A percentile compares a stretch with the other conserved stretches of the same genome.
Conservation (phyloP, 306 rosid species). For the Pueraria montana region DNA sequence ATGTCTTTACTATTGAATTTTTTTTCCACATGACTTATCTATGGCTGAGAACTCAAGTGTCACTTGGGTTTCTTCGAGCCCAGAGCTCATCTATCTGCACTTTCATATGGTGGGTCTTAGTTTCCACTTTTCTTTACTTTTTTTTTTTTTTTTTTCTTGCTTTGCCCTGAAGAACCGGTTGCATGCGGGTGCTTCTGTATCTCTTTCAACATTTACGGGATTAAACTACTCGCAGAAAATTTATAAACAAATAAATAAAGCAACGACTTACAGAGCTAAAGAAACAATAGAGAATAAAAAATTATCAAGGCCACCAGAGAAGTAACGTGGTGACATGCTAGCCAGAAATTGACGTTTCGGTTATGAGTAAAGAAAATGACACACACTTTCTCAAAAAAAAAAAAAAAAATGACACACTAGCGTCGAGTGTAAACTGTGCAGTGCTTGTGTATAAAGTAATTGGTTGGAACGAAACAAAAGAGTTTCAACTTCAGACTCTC, state of each 20-base stretch:
- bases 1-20: background rate
- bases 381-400: no score
- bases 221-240: constrained; percentile 28
- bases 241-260: constrained; percentile 31
- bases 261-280: constrained; percentile 44
- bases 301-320: constrained; percentile 12
- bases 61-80: constrained; percentile 66
- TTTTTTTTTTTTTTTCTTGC: constrained; percentile 36
- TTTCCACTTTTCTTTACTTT: constrained; percentile 5
- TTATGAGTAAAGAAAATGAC: constrained; percentile 28
- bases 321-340: constrained; percentile 45
- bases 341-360: constrained; percentile 43
- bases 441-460: constrained; percentile 14
- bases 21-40: background rate
- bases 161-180: constrained; percentile 50
- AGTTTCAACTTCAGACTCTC: background rate
- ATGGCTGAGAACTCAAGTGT: constrained; percentile 48
- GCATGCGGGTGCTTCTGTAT: constrained; percentile 37
- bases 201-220: constrained; percentile 35
- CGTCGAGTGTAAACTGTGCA: constrained; percentile 10
- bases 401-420: constrained; percentile 34
- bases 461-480: background rate
- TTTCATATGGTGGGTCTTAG: constrained; percentile 65
- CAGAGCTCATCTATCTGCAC: constrained; percentile 60
- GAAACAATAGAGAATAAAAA: constrained; percentile 14